These are phyloP conservation scores for Pyrus pyrifolia DNA, from an alignment of 306 rosid genomes.

Conservation along the genomic window DNA sequence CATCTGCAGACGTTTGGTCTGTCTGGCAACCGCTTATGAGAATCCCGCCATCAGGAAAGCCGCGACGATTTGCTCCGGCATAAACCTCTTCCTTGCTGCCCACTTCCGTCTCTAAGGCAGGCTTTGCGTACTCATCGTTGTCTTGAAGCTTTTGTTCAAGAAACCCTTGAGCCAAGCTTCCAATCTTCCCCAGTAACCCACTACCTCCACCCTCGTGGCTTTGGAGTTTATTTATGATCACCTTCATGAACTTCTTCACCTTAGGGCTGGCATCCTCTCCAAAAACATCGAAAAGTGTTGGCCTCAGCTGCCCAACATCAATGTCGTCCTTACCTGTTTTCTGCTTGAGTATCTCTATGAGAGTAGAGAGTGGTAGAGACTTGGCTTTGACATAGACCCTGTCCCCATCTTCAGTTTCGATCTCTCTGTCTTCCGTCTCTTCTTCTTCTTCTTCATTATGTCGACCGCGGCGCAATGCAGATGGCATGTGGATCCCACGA, in stretches of 20 bases:
- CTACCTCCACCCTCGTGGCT: constrained; percentile 33
- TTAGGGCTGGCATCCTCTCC: constrained; percentile 78
- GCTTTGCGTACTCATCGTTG: constrained; percentile 60
- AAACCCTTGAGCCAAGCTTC: constrained; percentile 69
- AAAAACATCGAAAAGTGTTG: constrained; percentile 56
- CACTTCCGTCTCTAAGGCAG: constrained; percentile 54
- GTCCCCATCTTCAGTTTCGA: constrained; percentile 39
- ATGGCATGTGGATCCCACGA: constrained; percentile 69
- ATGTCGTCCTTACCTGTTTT: constrained; percentile 86
- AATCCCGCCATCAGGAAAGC: constrained; percentile 40
- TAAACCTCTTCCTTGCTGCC: constrained; percentile 45
- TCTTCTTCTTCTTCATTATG: constrained; percentile 22
- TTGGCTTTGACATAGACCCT: constrained; percentile 37
- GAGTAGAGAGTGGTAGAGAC: constrained; percentile 69
- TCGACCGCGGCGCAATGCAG: constrained; percentile 26
- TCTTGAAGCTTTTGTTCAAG: constrained; percentile 45
- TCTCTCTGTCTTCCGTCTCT: constrained; percentile 29
- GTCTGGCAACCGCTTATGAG: constrained; percentile 79
- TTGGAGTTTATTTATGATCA: constrained; percentile 36
- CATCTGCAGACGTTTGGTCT: constrained; percentile 73
- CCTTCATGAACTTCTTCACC: constrained; percentile 72
- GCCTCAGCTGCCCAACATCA: constrained; percentile 82
- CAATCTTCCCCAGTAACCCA: constrained; percentile 54
- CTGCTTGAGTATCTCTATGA: constrained; percentile 83
- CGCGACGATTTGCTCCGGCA: constrained; percentile 41